These are phyloP conservation scores for Phytophthora idaei DNA, from an alignment of 352 stramenopile species.

Conservation along the genomic window DNA sequence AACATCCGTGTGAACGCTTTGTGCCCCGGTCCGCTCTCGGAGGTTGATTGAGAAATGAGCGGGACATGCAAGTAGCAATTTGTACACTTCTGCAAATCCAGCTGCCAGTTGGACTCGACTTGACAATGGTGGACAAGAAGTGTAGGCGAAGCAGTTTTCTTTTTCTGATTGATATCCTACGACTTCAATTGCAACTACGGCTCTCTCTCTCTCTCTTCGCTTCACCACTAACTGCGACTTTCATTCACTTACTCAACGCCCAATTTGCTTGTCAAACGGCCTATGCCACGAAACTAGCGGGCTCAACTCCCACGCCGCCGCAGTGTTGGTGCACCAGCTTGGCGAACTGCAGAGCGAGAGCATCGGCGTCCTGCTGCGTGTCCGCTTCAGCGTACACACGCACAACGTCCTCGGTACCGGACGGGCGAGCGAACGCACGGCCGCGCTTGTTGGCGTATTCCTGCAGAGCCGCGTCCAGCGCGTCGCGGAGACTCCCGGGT, in stretches of 20 bases:
- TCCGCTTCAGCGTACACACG: conserved; percentile 98
- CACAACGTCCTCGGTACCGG: conserved; percentile 98
- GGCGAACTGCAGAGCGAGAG: conserved; percentile 87
- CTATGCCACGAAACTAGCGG: conserved; percentile 75
- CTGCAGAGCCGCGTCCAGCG: conserved; percentile 57
- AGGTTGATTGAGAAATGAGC: conserved; percentile 16
- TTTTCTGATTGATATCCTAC: conserved; percentile 14
- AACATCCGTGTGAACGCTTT: conserved; percentile 91
- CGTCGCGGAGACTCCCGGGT: conserved; percentile 62
- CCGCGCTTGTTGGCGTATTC: conserved; percentile 67
- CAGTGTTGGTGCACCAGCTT: conserved; percentile 81
- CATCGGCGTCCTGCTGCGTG: conserved; percentile 90
- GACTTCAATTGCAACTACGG: conserved; percentile 12
- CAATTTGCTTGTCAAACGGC: background rate
- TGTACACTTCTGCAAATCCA: conserved; percentile 27
- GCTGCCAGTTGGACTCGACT: conserved; percentile 6
- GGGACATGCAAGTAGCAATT: conserved; percentile 3
- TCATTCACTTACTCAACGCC: conserved; percentile 14
- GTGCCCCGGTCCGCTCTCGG: conserved; percentile 77
- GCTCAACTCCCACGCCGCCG: conserved; percentile 67
- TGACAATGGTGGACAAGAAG: background rate
- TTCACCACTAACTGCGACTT: conserved; percentile 8
- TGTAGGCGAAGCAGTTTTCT: background rate
- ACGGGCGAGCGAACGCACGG: conserved; percentile 95
- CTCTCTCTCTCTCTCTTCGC: background rate